These are phyloP conservation scores for Eutrema salsugineum DNA, from an alignment of 441 rosid genomes.

Conservation along the genomic window DNA sequence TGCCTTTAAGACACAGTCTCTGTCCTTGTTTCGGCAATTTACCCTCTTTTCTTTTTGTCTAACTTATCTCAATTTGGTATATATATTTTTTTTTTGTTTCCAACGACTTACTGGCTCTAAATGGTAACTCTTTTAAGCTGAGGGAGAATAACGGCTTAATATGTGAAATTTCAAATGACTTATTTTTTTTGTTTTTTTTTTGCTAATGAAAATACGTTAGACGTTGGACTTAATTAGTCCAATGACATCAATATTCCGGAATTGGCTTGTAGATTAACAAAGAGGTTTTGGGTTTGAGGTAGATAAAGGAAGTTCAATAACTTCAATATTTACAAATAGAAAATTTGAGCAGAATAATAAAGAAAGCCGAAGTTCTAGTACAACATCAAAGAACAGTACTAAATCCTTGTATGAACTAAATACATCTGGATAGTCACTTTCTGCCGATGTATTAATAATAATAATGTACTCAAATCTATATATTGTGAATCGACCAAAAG, in stretches of 20 bases:
- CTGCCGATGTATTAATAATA: too few species aligned
- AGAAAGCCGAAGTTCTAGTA: too few species aligned
- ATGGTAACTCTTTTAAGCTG: neutral
- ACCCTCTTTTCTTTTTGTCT: neutral
- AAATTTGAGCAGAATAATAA: neutral
- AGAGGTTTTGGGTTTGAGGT: neutral
- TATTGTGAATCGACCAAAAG: neutral
- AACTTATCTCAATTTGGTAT: neutral
- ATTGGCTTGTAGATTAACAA: neutral
- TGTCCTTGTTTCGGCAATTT: neutral
- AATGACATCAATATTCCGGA: neutral
- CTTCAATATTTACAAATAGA: neutral
- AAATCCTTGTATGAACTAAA: neutral
- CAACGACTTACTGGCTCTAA: neutral
- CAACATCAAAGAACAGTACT: too few species aligned
- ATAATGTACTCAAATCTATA: neutral
- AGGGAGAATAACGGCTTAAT: neutral
- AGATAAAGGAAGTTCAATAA: neutral
- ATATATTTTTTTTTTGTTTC: neutral
- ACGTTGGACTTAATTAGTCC: neutral
- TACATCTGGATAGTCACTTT: too few species aligned
- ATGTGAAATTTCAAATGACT: neutral
- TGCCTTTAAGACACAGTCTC: slow-evolving; percentile 7
- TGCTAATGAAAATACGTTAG: neutral
- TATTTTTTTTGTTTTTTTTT: too few species aligned